A percentile compares a stretch with the other conserved stretches of the same genome.
Evolutionary conservation across 192 early-diverging fungal species (phyloP).

Genomic region (Entomortierella lignicola): DNA sequence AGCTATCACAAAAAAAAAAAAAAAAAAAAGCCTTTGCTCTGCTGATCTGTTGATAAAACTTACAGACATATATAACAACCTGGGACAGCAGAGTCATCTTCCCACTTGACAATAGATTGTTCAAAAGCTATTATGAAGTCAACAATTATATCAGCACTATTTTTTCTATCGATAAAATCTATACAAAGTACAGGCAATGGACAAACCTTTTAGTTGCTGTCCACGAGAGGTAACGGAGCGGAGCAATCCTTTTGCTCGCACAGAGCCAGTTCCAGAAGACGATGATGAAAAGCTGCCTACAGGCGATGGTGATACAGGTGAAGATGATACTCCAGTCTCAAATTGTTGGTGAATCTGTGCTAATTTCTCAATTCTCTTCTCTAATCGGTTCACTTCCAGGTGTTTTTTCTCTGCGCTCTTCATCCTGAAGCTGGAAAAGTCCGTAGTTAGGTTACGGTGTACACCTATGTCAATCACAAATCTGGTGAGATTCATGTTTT

Average conservation of each 20-base stretch:
- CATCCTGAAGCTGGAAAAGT: slow-evolving; percentile 62
- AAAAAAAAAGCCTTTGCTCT: neutral
- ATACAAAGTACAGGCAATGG: neutral
- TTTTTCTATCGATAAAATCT: too few species aligned
- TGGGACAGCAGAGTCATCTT: slow-evolving; percentile 56
- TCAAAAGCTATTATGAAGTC: slow-evolving; percentile 34
- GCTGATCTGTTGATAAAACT: slow-evolving; percentile 2
- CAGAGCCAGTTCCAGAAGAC: slow-evolving; percentile 27
- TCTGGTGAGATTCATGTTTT: neutral
- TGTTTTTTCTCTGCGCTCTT: slow-evolving; percentile 68
- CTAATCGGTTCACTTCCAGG: slow-evolving; percentile 77
- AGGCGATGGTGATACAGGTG: slow-evolving; percentile 11
- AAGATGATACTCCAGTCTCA: slow-evolving; percentile 5
- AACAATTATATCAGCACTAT: neutral
- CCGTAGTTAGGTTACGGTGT: slow-evolving; percentile 60
- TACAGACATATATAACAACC: slow-evolving; percentile 60
- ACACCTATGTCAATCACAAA: slow-evolving; percentile 33
- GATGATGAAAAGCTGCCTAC: slow-evolving; percentile 27
- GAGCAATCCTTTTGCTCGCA: slow-evolving; percentile 40
- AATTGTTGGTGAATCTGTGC: slow-evolving; percentile 33
- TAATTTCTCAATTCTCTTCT: slow-evolving; percentile 80
- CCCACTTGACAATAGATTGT: slow-evolving; percentile 60
- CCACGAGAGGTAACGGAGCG: slow-evolving; percentile 48
- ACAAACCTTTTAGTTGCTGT: slow-evolving; percentile 53
- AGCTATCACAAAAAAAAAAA: too few species aligned